A percentile compares a stretch with the other conserved stretches of the same genome.
Conservation (phyloP, 2,329 filamentous ascomycete genomes). For the Catunica adiposa region DNA sequence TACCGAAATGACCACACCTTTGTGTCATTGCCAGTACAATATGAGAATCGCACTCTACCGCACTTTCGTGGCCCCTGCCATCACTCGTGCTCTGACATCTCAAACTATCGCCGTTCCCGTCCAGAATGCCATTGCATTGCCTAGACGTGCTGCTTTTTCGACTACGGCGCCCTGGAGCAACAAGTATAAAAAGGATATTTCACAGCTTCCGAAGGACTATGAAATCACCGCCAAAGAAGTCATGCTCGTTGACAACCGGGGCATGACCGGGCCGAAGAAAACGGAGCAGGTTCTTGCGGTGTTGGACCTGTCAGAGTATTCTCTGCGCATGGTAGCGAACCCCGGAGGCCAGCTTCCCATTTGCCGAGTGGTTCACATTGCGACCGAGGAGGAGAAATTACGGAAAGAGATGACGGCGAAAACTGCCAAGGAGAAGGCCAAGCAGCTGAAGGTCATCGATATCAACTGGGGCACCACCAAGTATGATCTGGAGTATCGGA, state of each 20-base stretch:
- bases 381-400: slow-evolving; percentile 29
- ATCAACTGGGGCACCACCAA: slow-evolving; percentile 72
- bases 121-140: neutral
- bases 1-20: slow-evolving; percentile 5
- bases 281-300: slow-evolving; percentile 26
- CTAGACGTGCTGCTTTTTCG: neutral
- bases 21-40: slow-evolving; percentile 13
- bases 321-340: slow-evolving; percentile 27
- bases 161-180: neutral
- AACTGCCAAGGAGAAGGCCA: slow-evolving; percentile 26
- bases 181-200: slow-evolving; percentile 10
- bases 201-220: slow-evolving; percentile 24
- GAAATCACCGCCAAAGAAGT: slow-evolving; percentile 28
- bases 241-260: slow-evolving; percentile 26
- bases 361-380: slow-evolving; percentile 53
- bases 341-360: slow-evolving; percentile 28
- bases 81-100: slow-evolving; percentile 6
- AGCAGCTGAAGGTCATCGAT: slow-evolving; percentile 59
- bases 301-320: slow-evolving; percentile 22
- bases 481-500: slow-evolving; percentile 57
- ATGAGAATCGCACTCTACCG: slow-evolving; percentile 22
- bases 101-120: slow-evolving; percentile 26
- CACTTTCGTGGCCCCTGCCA: slow-evolving; percentile 7
- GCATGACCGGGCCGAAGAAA: slow-evolving; percentile 24
- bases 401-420: slow-evolving; percentile 28